Percentiles rank a stretch among this genome's conserved stretches.
phyloP scores from a whole-genome alignment of 108 stramenopile species.

The Phaeodactylum tricornutum region DNA sequence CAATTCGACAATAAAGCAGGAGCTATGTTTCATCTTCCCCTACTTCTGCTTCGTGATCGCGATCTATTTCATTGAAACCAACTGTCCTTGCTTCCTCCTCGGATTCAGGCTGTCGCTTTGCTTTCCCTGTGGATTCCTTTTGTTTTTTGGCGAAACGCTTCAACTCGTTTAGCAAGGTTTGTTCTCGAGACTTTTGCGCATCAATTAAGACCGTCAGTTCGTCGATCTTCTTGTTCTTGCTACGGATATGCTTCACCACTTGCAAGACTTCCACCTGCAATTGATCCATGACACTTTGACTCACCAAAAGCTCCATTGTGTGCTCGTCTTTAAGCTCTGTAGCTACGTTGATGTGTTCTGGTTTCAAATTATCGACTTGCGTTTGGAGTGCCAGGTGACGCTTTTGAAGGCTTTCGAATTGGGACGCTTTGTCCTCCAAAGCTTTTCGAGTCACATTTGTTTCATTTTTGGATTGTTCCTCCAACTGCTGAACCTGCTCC shows the following conservation, averaged over 20 bases:
- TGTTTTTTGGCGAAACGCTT: no score
- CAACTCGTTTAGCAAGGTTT: slow-evolving; percentile 20
- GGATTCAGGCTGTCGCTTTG: no score
- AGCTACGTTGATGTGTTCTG: not conserved
- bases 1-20: no score
- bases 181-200: slow-evolving; percentile 16
- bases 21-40: no score
- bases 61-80: no score
- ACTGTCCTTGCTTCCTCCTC: no score
- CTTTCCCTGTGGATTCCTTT: no score
- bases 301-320: slow-evolving; percentile 10
- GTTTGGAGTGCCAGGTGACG: slow-evolving; percentile 2
- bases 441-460: not conserved
- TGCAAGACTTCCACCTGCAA: slow-evolving; percentile 25
- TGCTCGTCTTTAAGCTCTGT: not conserved
- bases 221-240: slow-evolving; percentile 27
- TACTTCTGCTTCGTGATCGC: no score
- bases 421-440: not conserved
- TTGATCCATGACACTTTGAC: slow-evolving; percentile 13
- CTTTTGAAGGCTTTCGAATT: not conserved
- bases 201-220: slow-evolving; percentile 13
- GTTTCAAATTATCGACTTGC: not conserved
- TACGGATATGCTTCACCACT: slow-evolving; percentile 18
- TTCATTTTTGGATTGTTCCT: slow-evolving; percentile 6
- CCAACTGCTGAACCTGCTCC: slow-evolving; percentile 20